These are phyloP conservation scores for Rubroshorea leprosula DNA, from an alignment of 345 rosid genomes.

Conservation along the genomic window DNA sequence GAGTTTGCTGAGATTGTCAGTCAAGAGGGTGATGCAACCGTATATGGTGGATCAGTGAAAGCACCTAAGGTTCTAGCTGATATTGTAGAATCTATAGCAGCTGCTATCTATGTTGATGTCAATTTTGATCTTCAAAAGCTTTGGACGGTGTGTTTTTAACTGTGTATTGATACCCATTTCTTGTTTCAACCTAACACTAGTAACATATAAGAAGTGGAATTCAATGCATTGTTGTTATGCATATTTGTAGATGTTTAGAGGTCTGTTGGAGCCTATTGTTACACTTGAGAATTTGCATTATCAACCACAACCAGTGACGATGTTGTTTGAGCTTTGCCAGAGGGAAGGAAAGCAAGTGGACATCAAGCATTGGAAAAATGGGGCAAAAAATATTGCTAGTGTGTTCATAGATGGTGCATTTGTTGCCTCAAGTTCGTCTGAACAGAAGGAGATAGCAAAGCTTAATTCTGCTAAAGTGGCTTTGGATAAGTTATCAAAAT, in stretches of 20 bases:
- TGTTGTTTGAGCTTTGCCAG: slow-evolving; percentile 53
- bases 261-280: slow-evolving; percentile 63
- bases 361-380: slow-evolving; percentile 34
- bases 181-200: neutral
- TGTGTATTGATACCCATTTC: neutral
- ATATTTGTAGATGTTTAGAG: slow-evolving; percentile 48
- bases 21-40: slow-evolving; percentile 39
- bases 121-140: slow-evolving; percentile 46
- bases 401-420: slow-evolving; percentile 47
- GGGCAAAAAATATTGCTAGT: slow-evolving; percentile 28
- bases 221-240: neutral
- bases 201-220: neutral
- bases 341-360: slow-evolving; percentile 51
- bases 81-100: slow-evolving; percentile 66
- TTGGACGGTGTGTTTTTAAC: slow-evolving; percentile 54
- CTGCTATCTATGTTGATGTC: slow-evolving; percentile 61
- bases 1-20: slow-evolving; percentile 51
- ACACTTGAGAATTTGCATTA: slow-evolving; percentile 45
- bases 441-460: slow-evolving; percentile 61
- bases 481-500: slow-evolving; percentile 31
- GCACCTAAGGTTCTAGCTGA: slow-evolving; percentile 88
- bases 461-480: slow-evolving; percentile 62
- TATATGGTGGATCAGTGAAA: slow-evolving; percentile 60
- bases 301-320: slow-evolving; percentile 68
- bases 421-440: slow-evolving; percentile 46